Base-by-base conservation (phyloP, 1,284 basidiomycete genomes). In the Fomitiporia mediterranea region DNA sequence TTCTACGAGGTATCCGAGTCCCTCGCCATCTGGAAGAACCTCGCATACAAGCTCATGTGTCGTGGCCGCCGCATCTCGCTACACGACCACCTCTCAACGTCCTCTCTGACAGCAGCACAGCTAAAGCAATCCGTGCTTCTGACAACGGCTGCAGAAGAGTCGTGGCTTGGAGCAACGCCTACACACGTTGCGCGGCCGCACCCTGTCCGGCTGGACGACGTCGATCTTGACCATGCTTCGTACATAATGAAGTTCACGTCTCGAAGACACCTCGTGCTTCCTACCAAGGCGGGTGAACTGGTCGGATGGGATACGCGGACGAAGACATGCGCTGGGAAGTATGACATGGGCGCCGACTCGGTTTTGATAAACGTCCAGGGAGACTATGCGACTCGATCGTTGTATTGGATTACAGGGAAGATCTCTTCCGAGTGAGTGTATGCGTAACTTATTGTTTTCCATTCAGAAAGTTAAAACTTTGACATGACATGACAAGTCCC, bases 221-320 rank as follows among this genome's bases (percentile, higher is more conserved):
- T 59, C 27, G 57, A 51, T 47, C 57, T 59, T 7, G 57, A 59
- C 37, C 57, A 59, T 32, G 53, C 49, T 27, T 59, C 57, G 21
- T 59, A 59, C 37, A 54, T 59, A 17, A 59, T 59, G 57, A 59
- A 59, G 35, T 59, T 55, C 43, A 55, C 57, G 28, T 59, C 57
- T 8, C 51, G 39, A 9, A 49, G 43, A 23, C 57, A 59, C 40
- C 53, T 59, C 38, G 57, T 59, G 48, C 53, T 59, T 28, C 57
- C 57, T 38, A 55, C 57, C 8, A 55, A 51, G 28, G 53, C 28
- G 15, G 57, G 57, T 3, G 49, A 51, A 23, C 48, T 59, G 4
- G 48, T 59, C 19, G 57, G 57, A 27, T 59, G 57, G 57, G 53
- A 59, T 51, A 55, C 40, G 19, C 38, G 23, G 21, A 55, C 53